Evolutionary conservation across 768 basidiomycete genomes (phyloP).

Genomic region (Kwoniella bestiolae): DNA sequence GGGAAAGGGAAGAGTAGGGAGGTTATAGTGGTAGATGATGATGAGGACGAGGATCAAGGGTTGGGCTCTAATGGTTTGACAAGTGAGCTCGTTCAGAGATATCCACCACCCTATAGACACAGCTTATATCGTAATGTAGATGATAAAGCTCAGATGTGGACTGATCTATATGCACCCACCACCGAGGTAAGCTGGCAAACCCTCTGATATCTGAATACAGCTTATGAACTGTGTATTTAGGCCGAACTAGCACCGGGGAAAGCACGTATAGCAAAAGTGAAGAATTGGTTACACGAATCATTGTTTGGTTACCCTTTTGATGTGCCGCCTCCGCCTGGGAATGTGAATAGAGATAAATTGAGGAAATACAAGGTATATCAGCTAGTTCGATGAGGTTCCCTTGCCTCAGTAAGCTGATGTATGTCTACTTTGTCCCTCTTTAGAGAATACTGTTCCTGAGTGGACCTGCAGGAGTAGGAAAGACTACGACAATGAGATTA

Average conservation of each 20-base stretch:
- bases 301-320: constrained; percentile 42
- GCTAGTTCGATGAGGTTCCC: not conserved
- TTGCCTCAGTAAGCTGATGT: not conserved
- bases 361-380: constrained; percentile 52
- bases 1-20: constrained; percentile 35
- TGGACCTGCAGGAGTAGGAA: constrained; percentile 87
- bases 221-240: too few relatives aligned
- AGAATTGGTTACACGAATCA: constrained; percentile 53
- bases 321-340: constrained; percentile 8
- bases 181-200: constrained; percentile 28
- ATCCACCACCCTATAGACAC: not conserved
- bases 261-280: constrained; percentile 44
- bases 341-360: constrained; percentile 38
- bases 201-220: too few relatives aligned
- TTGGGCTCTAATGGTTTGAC: not conserved
- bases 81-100: not conserved
- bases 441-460: constrained; percentile 83
- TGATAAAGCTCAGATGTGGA: constrained; percentile 43
- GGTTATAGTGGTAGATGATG: constrained; percentile 29
- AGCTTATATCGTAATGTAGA: not conserved
- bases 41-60: constrained; percentile 29
- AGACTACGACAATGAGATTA: constrained; percentile 81
- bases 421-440: not conserved
- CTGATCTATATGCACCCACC: constrained; percentile 43
- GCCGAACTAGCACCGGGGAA: constrained; percentile 54